Conservation (phyloP, 2,329 filamentous ascomycete genomes). For the Geosmithia putterillii region DNA sequence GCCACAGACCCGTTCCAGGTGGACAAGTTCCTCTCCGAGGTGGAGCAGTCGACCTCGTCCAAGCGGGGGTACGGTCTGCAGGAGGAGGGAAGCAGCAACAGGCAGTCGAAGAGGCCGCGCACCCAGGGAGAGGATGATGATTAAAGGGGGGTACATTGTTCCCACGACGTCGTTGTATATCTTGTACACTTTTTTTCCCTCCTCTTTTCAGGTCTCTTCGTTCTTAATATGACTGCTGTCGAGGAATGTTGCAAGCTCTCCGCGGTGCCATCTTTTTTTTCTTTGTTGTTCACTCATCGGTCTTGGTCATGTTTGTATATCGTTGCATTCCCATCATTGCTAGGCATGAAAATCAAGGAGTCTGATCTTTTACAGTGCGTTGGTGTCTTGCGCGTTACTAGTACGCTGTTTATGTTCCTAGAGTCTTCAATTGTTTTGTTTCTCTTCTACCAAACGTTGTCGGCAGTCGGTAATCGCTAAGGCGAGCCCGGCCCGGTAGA, state of each 20-base stretch:
- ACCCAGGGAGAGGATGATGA: constrained; percentile 52
- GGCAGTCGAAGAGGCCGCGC: constrained; percentile 59
- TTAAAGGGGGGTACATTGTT: constrained; percentile 2
- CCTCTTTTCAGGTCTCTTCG: background rate
- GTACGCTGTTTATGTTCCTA: too few relatives aligned
- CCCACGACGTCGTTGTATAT: background rate
- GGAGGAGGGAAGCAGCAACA: constrained; percentile 35
- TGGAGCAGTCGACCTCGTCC: constrained; percentile 42
- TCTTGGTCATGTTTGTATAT: too few relatives aligned
- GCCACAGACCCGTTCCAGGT: constrained; percentile 80
- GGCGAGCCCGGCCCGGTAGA: too few relatives aligned
- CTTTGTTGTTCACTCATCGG: background rate
- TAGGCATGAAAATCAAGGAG: too few relatives aligned
- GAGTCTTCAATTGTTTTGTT: too few relatives aligned
- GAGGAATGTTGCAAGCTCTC: background rate
- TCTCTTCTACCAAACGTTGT: too few relatives aligned
- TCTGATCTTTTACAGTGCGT: too few relatives aligned
- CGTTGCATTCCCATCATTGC: too few relatives aligned
- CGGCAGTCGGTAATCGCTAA: too few relatives aligned
- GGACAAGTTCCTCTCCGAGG: constrained; percentile 83
- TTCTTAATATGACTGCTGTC: background rate
- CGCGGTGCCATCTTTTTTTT: background rate
- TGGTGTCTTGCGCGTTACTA: too few relatives aligned
- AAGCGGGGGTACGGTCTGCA: constrained; percentile 71
- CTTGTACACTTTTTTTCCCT: background rate